A percentile compares a stretch with the other conserved stretches of the same genome.
These are phyloP conservation scores for Jamesozyma piceae DNA, from an alignment of 805 yeast species.

Conservation along the genomic window DNA sequence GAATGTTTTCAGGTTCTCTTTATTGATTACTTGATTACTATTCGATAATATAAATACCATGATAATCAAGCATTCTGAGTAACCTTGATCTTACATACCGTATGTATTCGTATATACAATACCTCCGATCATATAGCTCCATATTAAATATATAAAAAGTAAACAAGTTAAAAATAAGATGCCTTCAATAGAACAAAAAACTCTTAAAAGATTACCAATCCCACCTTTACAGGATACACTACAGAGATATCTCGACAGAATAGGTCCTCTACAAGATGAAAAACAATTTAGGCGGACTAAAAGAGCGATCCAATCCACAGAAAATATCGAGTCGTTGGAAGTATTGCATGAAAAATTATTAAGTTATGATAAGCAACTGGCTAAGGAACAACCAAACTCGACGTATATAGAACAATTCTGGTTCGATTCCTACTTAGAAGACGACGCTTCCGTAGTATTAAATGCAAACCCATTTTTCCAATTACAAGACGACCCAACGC, in stretches of 20 bases:
- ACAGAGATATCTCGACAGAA: conserved; percentile 49
- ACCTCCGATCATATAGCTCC: too few relatives aligned
- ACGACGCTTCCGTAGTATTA: conserved; percentile 85
- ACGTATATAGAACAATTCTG: conserved; percentile 90
- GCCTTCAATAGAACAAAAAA: too few relatives aligned
- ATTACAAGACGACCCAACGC: conserved; percentile 83
- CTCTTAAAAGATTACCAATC: conserved; percentile 49
- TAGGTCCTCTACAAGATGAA: conserved; percentile 76
- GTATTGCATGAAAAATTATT: conserved; percentile 50
- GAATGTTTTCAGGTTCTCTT: too few relatives aligned
- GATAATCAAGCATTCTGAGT: too few relatives aligned
- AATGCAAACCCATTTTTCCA: conserved; percentile 85
- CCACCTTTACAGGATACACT: conserved; percentile 68
- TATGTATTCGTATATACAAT: too few relatives aligned
- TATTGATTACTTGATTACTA: too few relatives aligned
- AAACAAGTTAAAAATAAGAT: background rate
- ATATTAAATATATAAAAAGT: too few relatives aligned
- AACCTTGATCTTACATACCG: too few relatives aligned
- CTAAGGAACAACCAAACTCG: conserved; percentile 52
- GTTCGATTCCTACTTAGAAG: conserved; percentile 82
- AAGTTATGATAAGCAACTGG: conserved; percentile 51
- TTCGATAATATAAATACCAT: too few relatives aligned
- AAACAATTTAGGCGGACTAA: conserved; percentile 55
- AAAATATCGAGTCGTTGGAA: conserved; percentile 32
- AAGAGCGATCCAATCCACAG: conserved; percentile 33